These are phyloP conservation scores for Cinchona pubescens DNA, from an alignment of 257 asterid genomes.

Conservation along the genomic window DNA sequence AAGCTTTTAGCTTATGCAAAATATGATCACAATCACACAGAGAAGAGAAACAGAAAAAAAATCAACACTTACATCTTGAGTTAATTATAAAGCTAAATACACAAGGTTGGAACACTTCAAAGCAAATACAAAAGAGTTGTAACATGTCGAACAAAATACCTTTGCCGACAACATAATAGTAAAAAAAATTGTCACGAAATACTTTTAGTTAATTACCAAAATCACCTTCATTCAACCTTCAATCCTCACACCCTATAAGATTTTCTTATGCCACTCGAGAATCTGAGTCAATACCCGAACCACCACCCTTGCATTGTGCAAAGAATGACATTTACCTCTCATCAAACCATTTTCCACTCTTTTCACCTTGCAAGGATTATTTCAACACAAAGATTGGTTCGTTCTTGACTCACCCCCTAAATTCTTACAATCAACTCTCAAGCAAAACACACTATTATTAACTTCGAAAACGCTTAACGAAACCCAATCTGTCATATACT, in stretches of 20 bases:
- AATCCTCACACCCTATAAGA: constrained; percentile 5
- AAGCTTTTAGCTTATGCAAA: background rate
- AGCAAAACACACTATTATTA: background rate
- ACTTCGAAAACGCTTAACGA: background rate
- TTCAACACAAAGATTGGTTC: constrained; percentile 72
- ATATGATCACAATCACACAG: background rate
- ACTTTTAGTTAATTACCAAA: constrained; percentile 1
- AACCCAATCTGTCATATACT: background rate
- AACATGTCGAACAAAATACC: background rate
- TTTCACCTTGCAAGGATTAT: constrained; percentile 42
- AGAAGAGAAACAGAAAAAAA: background rate
- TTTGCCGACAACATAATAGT: background rate
- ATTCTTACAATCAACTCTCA: background rate
- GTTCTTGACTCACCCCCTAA: constrained; percentile 81
- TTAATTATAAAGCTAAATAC: background rate
- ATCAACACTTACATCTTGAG: background rate
- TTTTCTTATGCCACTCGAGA: constrained; percentile 21
- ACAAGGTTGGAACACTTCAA: background rate
- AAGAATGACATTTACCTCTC: background rate
- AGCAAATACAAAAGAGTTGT: background rate
- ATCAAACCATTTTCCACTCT: constrained; percentile 1
- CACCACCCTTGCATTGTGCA: constrained; percentile 59
- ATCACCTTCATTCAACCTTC: background rate
- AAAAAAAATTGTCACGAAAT: background rate
- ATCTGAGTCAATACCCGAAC: constrained; percentile 96